Conservation (phyloP, 2,329 filamentous ascomycete genomes). For the Lojkania enalia region DNA sequence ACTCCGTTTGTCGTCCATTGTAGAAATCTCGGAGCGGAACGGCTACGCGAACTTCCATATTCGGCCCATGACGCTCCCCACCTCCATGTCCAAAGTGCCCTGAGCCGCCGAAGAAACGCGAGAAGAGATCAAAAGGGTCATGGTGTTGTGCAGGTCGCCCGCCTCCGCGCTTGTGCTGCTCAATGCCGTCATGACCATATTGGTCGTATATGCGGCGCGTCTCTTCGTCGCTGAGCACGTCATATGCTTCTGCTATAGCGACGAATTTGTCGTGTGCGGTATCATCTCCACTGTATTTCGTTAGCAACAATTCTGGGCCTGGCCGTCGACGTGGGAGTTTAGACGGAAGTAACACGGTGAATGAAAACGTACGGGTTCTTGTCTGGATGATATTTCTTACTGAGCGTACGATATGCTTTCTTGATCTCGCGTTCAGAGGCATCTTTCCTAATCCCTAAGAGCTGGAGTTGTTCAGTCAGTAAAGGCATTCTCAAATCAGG, state of each 20-base stretch:
- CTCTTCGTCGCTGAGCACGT: slow-evolving; percentile 78
- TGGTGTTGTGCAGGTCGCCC: slow-evolving; percentile 59
- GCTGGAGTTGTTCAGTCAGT: slow-evolving; percentile 53
- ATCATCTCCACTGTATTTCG: slow-evolving; percentile 66
- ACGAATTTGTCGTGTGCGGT: slow-evolving; percentile 89
- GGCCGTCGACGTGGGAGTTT: not conserved
- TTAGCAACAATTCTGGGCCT: slow-evolving; percentile 14
- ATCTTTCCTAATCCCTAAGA: slow-evolving; percentile 77
- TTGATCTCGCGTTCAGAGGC: slow-evolving; percentile 90
- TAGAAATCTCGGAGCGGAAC: slow-evolving; percentile 90
- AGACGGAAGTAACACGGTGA: not conserved
- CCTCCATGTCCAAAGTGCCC: slow-evolving; percentile 80
- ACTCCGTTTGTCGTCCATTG: slow-evolving; percentile 82
- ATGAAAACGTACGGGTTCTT: slow-evolving; percentile 85
- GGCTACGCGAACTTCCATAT: slow-evolving; percentile 82
- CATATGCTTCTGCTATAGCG: slow-evolving; percentile 92
- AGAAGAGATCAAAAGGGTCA: slow-evolving; percentile 96
- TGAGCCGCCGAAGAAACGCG: slow-evolving; percentile 90
- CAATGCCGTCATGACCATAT: slow-evolving; percentile 87
- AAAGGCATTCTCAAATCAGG: slow-evolving; percentile 8
- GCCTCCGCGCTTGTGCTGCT: slow-evolving; percentile 76
- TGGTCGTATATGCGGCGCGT: slow-evolving; percentile 90
- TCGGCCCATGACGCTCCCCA: slow-evolving; percentile 78
- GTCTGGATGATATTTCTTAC: slow-evolving; percentile 96
- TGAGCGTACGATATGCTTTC: slow-evolving; percentile 85